phyloP scores from a whole-genome alignment of 768 basidiomycete genomes.

The Neoboletus subvelutipes region DNA sequence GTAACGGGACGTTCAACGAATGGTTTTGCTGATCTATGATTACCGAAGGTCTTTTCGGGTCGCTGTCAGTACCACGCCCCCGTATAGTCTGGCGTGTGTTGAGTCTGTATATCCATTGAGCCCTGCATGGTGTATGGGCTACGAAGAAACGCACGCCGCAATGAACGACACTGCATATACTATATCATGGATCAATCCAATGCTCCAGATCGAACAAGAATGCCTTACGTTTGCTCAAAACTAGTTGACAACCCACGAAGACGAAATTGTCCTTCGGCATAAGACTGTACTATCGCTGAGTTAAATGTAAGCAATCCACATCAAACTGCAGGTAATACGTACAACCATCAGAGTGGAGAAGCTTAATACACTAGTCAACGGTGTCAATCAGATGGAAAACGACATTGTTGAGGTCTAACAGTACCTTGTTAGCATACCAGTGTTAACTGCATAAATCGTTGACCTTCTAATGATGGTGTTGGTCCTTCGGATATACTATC shows the following conservation, averaged over 20 bases:
- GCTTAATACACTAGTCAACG: constrained; percentile 29
- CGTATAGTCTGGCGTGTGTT: constrained; percentile 59
- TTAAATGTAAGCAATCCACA: not conserved
- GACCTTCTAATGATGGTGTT: constrained; percentile 57
- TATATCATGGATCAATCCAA: constrained; percentile 21
- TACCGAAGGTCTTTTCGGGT: constrained; percentile 25
- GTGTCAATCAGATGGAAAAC: not conserved
- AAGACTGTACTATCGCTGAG: constrained; percentile 49
- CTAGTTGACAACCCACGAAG: constrained; percentile 61
- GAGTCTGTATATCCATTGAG: constrained; percentile 41
- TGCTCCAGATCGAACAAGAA: not conserved
- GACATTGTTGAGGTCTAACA: not conserved
- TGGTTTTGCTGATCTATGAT: constrained; percentile 7
- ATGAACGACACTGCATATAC: constrained; percentile 66
- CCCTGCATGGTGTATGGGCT: not conserved
- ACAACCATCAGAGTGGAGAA: constrained; percentile 56
- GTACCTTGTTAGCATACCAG: constrained; percentile 62
- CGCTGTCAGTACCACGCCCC: constrained; percentile 53
- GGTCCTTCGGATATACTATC: constrained; percentile 35
- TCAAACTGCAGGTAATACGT: constrained; percentile 18
- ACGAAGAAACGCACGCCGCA: constrained; percentile 48
- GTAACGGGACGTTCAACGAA: too few relatives aligned
- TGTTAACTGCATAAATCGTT: constrained; percentile 59
- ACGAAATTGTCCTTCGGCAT: constrained; percentile 50
- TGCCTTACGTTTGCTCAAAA: constrained; percentile 60